Evolutionary conservation across 176 grass and related monocot species (phyloP), one percentile per base, ranked within the genome.

Genomic region (Lolium perenne): DNA sequence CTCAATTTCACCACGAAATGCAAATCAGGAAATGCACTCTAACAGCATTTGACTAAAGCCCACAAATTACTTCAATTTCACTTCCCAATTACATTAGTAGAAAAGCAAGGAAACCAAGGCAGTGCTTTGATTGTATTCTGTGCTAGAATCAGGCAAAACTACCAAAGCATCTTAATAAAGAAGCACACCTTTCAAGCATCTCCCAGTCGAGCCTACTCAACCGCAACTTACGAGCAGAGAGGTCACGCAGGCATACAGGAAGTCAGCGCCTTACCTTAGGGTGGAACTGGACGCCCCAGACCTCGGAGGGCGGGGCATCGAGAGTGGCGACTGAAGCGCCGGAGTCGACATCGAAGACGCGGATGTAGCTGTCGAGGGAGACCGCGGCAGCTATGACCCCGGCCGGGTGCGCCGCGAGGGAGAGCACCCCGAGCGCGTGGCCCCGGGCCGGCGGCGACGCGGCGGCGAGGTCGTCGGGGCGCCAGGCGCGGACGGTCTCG

Each of bases 281-380:
- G 75, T 98, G 82, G 88, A 98, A 98, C 81, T 90, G 92, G 79
- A 98, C n/a, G 63, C 92, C 92, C 97, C 97, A 98, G 59, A 92
- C 88, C 84, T 98, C 94, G 12, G 97, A 98, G 6, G 97, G 94
- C 43, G 94, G 78, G 17, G 90, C 86, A 73, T 98, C 92, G 38
- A 98, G 93, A 20, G 89, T 85, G 74, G 97, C 90, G 35, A 98
- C 76, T 25, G 94, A 89, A 0, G 93, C 84, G 9, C 89, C 83
- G 4, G 93, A 91, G 51, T 95, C 86, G 13, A 95, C 92, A 22
- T 98, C 86, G 45, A 98, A 98, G 35, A 98, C 97, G 47, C 94
- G 88, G 40, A 98, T 49, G 64, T 86, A 92, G 84, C 90, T 94
- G 56, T 98, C 97, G 7, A 98, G 78, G 54, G 92, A 94, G 57